Percentiles rank a stretch among this genome's conserved stretches.
phyloP scores from a whole-genome alignment of 805 yeast species.

The Starmera amethionina region DNA sequence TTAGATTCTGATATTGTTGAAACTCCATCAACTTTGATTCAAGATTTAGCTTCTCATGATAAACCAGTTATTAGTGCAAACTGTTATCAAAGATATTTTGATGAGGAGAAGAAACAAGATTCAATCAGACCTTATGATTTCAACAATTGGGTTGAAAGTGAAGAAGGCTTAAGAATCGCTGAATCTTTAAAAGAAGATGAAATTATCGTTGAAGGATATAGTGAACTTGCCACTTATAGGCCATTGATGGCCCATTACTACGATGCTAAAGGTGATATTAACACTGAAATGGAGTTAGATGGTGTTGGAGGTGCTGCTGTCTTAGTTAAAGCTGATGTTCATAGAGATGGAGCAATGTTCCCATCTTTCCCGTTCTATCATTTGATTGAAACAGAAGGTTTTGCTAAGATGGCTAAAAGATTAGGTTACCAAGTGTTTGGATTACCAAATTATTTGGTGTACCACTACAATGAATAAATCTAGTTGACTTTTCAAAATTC shows the following conservation, averaged over 20 bases:
- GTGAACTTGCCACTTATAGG: conserved; percentile 89
- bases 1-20: conserved; percentile 91
- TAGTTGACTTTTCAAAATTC: too few relatives aligned
- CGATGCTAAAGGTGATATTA: conserved; percentile 50
- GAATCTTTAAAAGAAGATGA: conserved; percentile 71
- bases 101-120: conserved; percentile 43
- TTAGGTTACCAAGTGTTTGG: conserved; percentile 88
- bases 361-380: conserved; percentile 97
- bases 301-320: conserved; percentile 99
- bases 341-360: conserved; percentile 99
- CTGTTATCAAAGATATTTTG: conserved; percentile 76
- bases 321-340: conserved; percentile 93
- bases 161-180: conserved; percentile 73
- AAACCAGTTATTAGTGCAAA: conserved; percentile 88
- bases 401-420: conserved; percentile 96
- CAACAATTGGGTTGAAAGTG: conserved; percentile 91
- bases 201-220: conserved; percentile 89
- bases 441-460: conserved; percentile 88
- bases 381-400: conserved; percentile 95
- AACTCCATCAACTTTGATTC: conserved; percentile 72
- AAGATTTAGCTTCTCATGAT: conserved; percentile 79
- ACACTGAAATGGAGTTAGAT: conserved; percentile 74
- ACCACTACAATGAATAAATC: conserved; percentile 69
- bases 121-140: conserved; percentile 84
- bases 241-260: conserved; percentile 88